These are phyloP conservation scores for baker's yeast (Saccharomyces cerevisiae) DNA, from an alignment of 805 yeast genomes.

Conservation along the genomic window DNA sequence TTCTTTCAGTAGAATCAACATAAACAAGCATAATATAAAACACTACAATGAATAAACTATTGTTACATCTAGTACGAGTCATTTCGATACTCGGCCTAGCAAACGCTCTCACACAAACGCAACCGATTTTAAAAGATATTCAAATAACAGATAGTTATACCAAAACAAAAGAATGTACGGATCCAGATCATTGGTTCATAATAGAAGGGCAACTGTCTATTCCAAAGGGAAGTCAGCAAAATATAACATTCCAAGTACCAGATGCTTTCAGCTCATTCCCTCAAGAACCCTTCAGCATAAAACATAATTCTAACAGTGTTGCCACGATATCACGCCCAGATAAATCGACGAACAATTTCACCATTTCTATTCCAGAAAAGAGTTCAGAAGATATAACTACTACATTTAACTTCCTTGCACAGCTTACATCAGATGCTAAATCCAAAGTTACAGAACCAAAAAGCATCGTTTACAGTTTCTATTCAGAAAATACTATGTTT, in stretches of 20 bases:
- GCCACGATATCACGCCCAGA: constrained; percentile 16
- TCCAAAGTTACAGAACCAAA: constrained; percentile 12
- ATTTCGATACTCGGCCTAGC: background rate
- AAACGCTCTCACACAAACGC: background rate
- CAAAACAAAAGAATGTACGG: constrained; percentile 15
- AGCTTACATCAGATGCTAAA: constrained; percentile 13
- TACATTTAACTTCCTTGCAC: constrained; percentile 21
- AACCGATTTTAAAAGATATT: constrained; percentile 15
- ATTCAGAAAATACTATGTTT: constrained; percentile 15
- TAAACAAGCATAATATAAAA: background rate
- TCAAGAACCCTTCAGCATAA: constrained; percentile 13
- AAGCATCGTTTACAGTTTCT: constrained; percentile 14
- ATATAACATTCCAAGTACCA: constrained; percentile 21
- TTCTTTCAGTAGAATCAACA: background rate
- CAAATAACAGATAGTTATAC: constrained; percentile 21
- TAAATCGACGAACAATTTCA: constrained; percentile 15
- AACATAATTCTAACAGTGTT: constrained; percentile 9
- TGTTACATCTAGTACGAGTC: background rate
- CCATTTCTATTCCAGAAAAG: constrained; percentile 11
- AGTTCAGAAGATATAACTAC: constrained; percentile 11
- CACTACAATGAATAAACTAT: background rate
- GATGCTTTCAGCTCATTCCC: constrained; percentile 17
- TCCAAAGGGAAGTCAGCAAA: constrained; percentile 13
- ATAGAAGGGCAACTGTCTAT: constrained; percentile 21
- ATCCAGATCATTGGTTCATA: constrained; percentile 23